Evolutionary conservation across 2,329 filamentous ascomycete genomes (phyloP).

Genomic region (Arthrobotrys conoides): DNA sequence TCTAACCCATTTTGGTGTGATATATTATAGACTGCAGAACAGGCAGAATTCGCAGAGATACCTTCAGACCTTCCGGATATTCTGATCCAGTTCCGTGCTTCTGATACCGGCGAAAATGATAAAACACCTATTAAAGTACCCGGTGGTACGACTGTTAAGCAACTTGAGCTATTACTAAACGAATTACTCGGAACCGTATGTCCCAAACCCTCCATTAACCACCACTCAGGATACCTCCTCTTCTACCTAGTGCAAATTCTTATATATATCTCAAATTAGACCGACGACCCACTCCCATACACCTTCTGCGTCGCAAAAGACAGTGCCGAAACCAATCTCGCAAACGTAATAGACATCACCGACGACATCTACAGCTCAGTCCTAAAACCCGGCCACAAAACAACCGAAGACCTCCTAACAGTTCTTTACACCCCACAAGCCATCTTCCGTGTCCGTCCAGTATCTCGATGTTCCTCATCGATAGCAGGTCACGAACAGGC

Average conservation of each 20-base stretch:
- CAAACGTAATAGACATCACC: conserved; percentile 64
- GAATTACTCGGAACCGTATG: conserved; percentile 63
- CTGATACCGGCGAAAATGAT: conserved; percentile 63
- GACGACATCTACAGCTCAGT: conserved; percentile 64
- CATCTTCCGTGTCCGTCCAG: conserved; percentile 91
- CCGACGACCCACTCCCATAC: conserved; percentile 64
- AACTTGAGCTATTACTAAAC: conserved; percentile 63
- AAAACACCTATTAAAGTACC: conserved; percentile 64
- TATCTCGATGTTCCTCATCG: conserved; percentile 84
- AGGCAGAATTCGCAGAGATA: conserved; percentile 62
- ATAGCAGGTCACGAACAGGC: conserved; percentile 57
- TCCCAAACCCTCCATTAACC: background rate
- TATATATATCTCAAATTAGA: conserved; percentile 47
- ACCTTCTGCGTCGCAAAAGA: conserved; percentile 64
- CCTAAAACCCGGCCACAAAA: conserved; percentile 69
- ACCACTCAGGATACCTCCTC: too few relatives aligned
- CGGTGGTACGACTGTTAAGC: conserved; percentile 63
- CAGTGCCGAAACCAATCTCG: conserved; percentile 61
- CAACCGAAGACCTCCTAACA: conserved; percentile 75
- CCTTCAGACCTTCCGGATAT: conserved; percentile 64
- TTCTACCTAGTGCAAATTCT: background rate
- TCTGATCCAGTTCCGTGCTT: conserved; percentile 63
- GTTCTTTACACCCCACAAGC: conserved; percentile 84
- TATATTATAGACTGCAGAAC: conserved; percentile 58
- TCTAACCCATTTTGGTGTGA: background rate